A percentile compares a stretch with the other conserved stretches of the same genome.
Evolutionary conservation across 225 moss, liverwort and hornwort species (phyloP).

Genomic region (Asterella californica): DNA sequence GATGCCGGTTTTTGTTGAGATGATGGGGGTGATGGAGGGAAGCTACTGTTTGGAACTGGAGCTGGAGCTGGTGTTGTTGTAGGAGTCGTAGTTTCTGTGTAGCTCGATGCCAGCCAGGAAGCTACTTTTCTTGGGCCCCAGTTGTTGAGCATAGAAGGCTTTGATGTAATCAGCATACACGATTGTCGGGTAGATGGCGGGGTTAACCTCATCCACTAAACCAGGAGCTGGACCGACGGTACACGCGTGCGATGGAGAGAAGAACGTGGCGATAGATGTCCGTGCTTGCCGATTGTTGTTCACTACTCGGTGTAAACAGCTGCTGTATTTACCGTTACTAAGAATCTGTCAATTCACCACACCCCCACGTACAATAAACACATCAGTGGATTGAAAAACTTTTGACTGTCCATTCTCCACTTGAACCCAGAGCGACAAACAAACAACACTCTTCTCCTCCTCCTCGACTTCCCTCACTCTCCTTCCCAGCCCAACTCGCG

Average conservation of each 20-base stretch:
- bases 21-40: background rate
- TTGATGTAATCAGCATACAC: slow-evolving; percentile 34
- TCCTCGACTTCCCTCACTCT: background rate
- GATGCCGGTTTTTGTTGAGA: background rate
- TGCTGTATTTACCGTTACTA: slow-evolving; percentile 40
- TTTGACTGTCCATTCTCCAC: background rate
- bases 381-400: background rate
- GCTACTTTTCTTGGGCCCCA: slow-evolving; percentile 34
- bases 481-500: background rate
- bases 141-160: slow-evolving; percentile 25
- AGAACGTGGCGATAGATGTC: slow-evolving; percentile 39
- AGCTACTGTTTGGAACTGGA: background rate
- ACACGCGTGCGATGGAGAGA: slow-evolving; percentile 30
- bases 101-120: slow-evolving; percentile 27
- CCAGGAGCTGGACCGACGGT: slow-evolving; percentile 34
- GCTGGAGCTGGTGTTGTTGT: background rate
- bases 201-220: slow-evolving; percentile 32
- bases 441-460: background rate
- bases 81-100: slow-evolving; percentile 17
- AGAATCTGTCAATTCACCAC: slow-evolving; percentile 27
- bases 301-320: slow-evolving; percentile 42
- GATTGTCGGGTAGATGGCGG: slow-evolving; percentile 25
- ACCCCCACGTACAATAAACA: slow-evolving; percentile 6
- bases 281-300: slow-evolving; percentile 30
- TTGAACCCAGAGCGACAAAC: background rate